A percentile compares a stretch with the other conserved stretches of the same genome.
phyloP scores from a whole-genome alignment of 129 eudicot genomes.

The Tagetes erecta region DNA sequence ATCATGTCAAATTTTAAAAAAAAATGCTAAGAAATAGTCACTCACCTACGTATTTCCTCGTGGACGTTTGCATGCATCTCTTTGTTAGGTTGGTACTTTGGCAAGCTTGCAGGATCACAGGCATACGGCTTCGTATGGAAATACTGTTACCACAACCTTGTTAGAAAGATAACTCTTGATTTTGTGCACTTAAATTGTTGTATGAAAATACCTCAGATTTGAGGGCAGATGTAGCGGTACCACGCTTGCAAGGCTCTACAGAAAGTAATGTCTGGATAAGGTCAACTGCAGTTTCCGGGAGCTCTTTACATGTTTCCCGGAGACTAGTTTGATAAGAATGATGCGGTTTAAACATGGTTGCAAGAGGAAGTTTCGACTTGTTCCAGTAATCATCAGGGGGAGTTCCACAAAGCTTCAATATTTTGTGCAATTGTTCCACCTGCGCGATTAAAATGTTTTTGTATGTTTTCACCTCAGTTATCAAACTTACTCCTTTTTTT shows the following conservation, averaged over 20 bases:
- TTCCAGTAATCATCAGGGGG: constrained; percentile 81
- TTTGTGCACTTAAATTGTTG: background rate
- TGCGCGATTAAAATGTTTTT: background rate
- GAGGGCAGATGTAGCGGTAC: constrained; percentile 73
- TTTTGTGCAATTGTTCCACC: constrained; percentile 93
- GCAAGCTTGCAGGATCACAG: constrained; percentile 79
- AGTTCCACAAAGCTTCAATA: constrained; percentile 79
- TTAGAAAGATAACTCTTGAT: background rate
- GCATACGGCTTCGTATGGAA: constrained; percentile 68
- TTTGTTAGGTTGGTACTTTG: constrained; percentile 78
- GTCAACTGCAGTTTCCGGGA: constrained; percentile 62
- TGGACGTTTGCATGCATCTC: constrained; percentile 69
- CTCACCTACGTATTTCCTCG: constrained; percentile 63
- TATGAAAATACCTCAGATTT: constrained; percentile 50
- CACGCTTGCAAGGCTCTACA: constrained; percentile 67
- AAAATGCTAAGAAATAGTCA: background rate
- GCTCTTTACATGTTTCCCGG: constrained; percentile 65
- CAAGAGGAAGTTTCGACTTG: constrained; percentile 71
- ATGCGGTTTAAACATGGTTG: constrained; percentile 79
- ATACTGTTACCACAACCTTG: constrained; percentile 46
- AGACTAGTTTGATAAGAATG: constrained; percentile 67
- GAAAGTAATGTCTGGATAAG: constrained; percentile 72
- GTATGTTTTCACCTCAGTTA: constrained; percentile 68
- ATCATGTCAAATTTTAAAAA: background rate
- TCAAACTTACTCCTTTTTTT: too few species aligned